These are phyloP conservation scores for Austroboletus festivus DNA, from an alignment of 768 basidiomycete genomes.

Conservation along the genomic window DNA sequence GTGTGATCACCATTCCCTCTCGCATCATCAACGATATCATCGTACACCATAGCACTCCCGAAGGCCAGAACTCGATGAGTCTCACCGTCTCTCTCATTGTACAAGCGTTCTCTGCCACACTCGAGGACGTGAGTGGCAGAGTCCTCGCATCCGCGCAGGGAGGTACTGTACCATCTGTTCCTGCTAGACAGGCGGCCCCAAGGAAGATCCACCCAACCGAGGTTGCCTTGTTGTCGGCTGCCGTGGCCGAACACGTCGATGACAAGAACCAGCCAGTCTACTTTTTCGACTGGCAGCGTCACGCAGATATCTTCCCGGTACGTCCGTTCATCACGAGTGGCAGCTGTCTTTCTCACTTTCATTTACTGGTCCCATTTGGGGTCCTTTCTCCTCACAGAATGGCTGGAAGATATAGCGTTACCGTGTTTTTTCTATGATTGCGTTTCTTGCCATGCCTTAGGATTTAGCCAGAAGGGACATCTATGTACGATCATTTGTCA, in stretches of 20 bases:
- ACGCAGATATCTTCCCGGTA: slow-evolving; percentile 21
- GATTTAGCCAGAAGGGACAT: no score
- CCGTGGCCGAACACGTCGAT: slow-evolving; percentile 17
- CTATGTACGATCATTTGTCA: no score
- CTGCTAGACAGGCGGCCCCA: neutral
- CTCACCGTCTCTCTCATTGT: slow-evolving; percentile 12
- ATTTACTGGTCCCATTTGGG: no score
- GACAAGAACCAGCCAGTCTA: slow-evolving; percentile 16
- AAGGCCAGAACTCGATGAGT: slow-evolving; percentile 9
- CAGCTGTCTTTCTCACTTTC: no score
- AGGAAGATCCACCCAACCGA: slow-evolving; percentile 19
- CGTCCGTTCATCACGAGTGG: slow-evolving; percentile 1
- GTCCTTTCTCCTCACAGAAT: no score
- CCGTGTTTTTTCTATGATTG: no score
- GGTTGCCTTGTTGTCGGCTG: slow-evolving; percentile 21
- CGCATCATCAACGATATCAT: slow-evolving; percentile 23
- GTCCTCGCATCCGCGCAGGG: slow-evolving; percentile 18
- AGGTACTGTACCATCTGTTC: neutral
- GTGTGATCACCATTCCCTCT: slow-evolving; percentile 24
- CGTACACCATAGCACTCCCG: slow-evolving; percentile 5
- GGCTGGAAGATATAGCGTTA: no score
- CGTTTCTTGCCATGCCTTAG: no score
- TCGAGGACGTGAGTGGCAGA: slow-evolving; percentile 15
- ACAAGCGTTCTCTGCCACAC: slow-evolving; percentile 12
- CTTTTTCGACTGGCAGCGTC: slow-evolving; percentile 24